phyloP scores from a whole-genome alignment of 2,329 filamentous ascomycete species.

The Stemphylium vesicarium region DNA sequence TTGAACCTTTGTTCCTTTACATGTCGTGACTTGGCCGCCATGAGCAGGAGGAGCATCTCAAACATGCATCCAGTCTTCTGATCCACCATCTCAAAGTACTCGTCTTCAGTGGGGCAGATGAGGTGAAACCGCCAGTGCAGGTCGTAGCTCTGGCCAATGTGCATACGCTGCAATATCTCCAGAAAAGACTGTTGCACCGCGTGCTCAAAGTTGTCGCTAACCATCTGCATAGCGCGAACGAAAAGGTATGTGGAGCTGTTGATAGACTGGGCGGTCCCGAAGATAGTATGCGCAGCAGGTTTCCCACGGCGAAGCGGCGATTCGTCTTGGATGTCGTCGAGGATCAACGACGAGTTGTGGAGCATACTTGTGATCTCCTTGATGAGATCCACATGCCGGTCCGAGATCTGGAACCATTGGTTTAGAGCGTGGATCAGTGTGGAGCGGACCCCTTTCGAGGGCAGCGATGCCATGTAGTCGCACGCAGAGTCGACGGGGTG shows the following conservation, averaged over 20 bases:
- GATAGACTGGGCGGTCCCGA: neutral
- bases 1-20: neutral
- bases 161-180: neutral
- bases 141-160: neutral
- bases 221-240: neutral
- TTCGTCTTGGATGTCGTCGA: neutral
- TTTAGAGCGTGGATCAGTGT: neutral
- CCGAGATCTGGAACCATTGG: neutral
- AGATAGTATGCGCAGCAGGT: neutral
- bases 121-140: neutral
- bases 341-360: neutral
- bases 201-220: neutral
- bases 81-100: neutral
- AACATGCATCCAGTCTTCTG: constrained; percentile 2
- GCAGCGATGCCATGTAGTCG: neutral
- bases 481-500: no score
- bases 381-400: neutral
- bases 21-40: neutral
- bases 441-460: constrained; percentile 1
- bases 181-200: neutral
- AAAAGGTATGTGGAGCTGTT: neutral
- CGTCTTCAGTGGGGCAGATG: neutral
- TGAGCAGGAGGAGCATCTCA: neutral
- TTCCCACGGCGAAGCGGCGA: neutral
- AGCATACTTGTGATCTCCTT: neutral